A percentile compares a stretch with the other conserved stretches of the same genome.
Conservation (phyloP, 352 stramenopile genomes). For the Globisporangium alternatum region DNA sequence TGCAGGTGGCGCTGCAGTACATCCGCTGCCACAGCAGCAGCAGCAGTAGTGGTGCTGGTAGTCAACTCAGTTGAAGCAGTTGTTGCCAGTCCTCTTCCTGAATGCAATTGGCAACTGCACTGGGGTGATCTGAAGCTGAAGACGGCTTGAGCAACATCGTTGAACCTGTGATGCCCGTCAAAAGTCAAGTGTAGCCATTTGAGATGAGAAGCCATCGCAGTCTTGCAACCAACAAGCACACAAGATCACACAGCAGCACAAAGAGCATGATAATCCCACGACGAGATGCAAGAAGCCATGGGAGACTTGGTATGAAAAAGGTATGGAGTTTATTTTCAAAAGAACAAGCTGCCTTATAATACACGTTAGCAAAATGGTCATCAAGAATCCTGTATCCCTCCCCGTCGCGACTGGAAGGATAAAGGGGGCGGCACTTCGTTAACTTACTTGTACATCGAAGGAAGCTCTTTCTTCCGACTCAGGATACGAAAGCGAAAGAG, state of each 20-base stretch:
- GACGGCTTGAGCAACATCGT: background rate
- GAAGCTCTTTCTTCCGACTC: conserved; percentile 72
- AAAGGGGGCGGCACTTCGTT: conserved; percentile 45
- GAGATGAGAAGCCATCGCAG: background rate
- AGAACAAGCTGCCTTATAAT: conserved; percentile 72
- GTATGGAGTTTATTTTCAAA: conserved; percentile 54
- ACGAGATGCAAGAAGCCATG: background rate
- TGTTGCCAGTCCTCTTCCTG: background rate
- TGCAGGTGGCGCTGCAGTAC: conserved; percentile 40
- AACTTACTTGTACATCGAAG: conserved; percentile 76
- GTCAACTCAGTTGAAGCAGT: background rate
- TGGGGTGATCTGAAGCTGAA: background rate
- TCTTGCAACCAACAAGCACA: background rate
- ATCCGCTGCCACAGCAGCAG: conserved; percentile 13
- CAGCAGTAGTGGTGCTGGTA: background rate
- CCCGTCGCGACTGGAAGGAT: conserved; percentile 33
- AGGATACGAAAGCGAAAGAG: conserved; percentile 38
- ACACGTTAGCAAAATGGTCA: conserved; percentile 73
- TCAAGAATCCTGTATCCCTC: conserved; percentile 37
- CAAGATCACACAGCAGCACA: background rate
- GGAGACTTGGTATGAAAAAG: conserved; percentile 1
- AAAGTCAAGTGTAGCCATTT: background rate
- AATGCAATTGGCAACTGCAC: background rate
- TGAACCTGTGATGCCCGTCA: background rate
- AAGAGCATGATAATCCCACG: background rate